phyloP scores from a whole-genome alignment of 2,329 filamentous ascomycete species.

The Scedosporium boydii region DNA sequence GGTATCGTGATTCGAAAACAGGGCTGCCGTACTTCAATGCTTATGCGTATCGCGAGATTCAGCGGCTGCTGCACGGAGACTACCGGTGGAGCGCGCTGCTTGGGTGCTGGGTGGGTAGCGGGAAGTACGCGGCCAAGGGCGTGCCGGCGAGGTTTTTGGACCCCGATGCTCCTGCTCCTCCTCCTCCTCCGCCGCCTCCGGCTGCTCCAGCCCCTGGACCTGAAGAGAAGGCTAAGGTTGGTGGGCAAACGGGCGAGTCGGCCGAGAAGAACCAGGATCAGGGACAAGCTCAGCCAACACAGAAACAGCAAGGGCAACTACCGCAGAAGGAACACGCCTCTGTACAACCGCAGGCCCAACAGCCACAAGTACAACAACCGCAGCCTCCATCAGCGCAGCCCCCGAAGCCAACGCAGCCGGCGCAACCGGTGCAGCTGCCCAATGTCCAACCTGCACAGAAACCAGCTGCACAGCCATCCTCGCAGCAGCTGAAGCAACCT shows the following conservation, averaged over 20 bases:
- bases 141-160: slow-evolving; percentile 69
- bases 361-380: neutral
- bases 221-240: neutral
- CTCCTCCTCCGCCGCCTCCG: neutral
- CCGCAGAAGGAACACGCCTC: neutral
- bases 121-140: slow-evolving; percentile 55
- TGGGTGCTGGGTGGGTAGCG: slow-evolving; percentile 72
- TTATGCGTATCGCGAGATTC: slow-evolving; percentile 74
- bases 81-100: slow-evolving; percentile 76
- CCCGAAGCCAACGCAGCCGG: neutral
- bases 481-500: neutral
- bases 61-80: slow-evolving; percentile 60
- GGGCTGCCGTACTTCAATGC: slow-evolving; percentile 72
- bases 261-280: neutral
- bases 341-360: neutral
- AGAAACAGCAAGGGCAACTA: neutral
- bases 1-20: slow-evolving; percentile 77
- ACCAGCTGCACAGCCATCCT: neutral
- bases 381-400: neutral
- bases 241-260: neutral
- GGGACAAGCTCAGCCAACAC: neutral
- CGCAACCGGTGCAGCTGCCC: neutral
- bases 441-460: neutral
- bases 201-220: neutral
- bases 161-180: slow-evolving; percentile 17